Evolutionary conservation across 139 green algal genomes (phyloP).

Genomic region (Dunaliella sp.): DNA sequence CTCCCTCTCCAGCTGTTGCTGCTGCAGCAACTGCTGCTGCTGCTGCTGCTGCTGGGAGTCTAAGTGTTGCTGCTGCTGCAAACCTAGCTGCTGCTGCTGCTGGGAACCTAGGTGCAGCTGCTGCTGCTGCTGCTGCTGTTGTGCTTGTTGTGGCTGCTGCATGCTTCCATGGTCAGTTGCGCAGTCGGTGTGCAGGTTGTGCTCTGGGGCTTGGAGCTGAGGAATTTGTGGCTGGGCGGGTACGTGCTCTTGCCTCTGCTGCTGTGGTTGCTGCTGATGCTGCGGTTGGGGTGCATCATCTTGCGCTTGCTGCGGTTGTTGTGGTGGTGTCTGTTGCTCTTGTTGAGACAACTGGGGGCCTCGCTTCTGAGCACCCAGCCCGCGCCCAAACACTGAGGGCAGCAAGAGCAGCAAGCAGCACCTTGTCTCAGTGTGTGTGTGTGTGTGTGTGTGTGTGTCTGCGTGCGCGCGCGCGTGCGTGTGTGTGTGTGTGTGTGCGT

Average conservation of each 20-base stretch:
- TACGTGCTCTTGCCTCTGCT: not conserved
- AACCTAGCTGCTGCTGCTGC: not conserved
- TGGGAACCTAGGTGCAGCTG: not conserved
- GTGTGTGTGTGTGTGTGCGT: no score
- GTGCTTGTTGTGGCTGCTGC: no score
- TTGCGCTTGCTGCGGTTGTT: not conserved
- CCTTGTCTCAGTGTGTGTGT: no score
- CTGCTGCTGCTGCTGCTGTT: not conserved
- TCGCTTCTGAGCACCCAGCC: not conserved
- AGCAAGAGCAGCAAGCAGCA: no score
- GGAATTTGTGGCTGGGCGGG: not conserved
- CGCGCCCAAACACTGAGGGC: not conserved
- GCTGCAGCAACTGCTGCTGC: not conserved
- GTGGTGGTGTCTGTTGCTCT: not conserved
- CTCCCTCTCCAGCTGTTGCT: not conserved
- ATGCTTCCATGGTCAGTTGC: no score
- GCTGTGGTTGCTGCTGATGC: not conserved
- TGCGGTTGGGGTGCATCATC: not conserved
- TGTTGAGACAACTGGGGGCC: not conserved
- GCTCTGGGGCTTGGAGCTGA: no score
- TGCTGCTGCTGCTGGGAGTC: not conserved
- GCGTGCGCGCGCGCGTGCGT: no score
- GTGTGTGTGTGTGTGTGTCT: no score
- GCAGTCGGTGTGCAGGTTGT: no score
- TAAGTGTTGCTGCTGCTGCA: not conserved